Conservation (phyloP, 2,329 filamentous ascomycete genomes). For the Talaromyces sp. region DNA sequence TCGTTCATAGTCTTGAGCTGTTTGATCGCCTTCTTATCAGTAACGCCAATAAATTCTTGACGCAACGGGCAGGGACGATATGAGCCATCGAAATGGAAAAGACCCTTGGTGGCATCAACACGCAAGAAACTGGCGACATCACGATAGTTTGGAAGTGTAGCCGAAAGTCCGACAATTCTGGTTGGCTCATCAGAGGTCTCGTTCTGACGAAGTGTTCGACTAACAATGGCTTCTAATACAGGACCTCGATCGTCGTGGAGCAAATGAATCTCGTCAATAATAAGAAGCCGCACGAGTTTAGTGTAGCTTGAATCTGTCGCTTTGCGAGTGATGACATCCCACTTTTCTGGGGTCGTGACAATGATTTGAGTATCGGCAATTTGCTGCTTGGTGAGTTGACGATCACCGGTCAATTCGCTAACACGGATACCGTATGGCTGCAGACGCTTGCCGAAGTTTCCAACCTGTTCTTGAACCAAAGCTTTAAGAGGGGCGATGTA, state of each 20-base stretch:
- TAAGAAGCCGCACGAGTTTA: constrained; percentile 89
- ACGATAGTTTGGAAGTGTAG: constrained; percentile 91
- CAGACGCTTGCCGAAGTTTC: constrained; percentile 89
- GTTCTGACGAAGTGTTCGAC: constrained; percentile 84
- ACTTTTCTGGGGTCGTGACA: constrained; percentile 97
- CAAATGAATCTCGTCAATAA: constrained; percentile 97
- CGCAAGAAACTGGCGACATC: constrained; percentile 95
- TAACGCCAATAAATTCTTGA: constrained; percentile 96
- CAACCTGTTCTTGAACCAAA: constrained; percentile 94
- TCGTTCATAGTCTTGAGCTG: constrained; percentile 99
- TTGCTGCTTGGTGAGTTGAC: constrained; percentile 97
- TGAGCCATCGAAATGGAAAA: constrained; percentile 95
- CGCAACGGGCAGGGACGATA: constrained; percentile 90
- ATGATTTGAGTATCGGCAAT: constrained; percentile 98
- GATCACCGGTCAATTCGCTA: constrained; percentile 93
- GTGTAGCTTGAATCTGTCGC: constrained; percentile 96
- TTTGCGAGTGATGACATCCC: constrained; percentile 98
- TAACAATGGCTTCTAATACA: constrained; percentile 94
- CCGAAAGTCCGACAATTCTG: constrained; percentile 85
- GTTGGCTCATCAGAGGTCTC: constrained; percentile 94
- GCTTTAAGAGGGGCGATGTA: constrained; percentile 97
- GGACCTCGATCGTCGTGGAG: constrained; percentile 96
- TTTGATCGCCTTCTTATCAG: constrained; percentile 97
- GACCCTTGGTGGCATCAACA: constrained; percentile 76
- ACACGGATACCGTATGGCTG: constrained; percentile 89